Conservation (phyloP, 192 early-diverging fungal species). For the Podila horticola region DNA sequence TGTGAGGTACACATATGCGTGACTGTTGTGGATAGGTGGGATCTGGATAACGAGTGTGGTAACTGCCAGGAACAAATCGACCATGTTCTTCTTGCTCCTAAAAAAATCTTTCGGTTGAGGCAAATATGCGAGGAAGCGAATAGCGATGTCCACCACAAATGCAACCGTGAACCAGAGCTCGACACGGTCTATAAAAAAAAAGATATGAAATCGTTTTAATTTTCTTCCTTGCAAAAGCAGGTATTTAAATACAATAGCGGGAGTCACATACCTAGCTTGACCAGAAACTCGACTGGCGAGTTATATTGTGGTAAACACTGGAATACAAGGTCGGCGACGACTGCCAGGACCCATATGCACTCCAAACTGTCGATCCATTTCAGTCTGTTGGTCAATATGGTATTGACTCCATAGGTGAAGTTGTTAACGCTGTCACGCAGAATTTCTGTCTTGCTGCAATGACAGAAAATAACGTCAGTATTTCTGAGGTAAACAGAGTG, state of each 20-base stretch:
- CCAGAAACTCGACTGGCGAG: conserved; percentile 21
- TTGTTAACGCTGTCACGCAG: conserved; percentile 34
- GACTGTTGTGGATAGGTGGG: conserved; percentile 53
- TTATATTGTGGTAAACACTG: conserved; percentile 55
- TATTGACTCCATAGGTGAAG: conserved; percentile 18
- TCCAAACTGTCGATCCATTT: conserved; percentile 26
- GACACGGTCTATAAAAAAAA: conserved; percentile 33
- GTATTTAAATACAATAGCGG: neutral
- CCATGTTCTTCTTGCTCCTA: conserved; percentile 50
- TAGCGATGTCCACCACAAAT: conserved; percentile 59
- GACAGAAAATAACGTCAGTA: neutral
- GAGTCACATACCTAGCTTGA: conserved; percentile 33
- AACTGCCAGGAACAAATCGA: conserved; percentile 59
- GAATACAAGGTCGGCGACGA: conserved; percentile 61
- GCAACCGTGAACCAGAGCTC: conserved; percentile 61
- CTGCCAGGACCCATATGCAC: conserved; percentile 52
- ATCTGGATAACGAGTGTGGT: conserved; percentile 63
- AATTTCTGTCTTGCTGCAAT: conserved; percentile 22
- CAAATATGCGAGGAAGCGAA: conserved; percentile 51
- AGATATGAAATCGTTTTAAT: neutral
- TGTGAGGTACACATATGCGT: conserved; percentile 60
- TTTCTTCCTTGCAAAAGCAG: neutral
- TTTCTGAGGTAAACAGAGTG: no score
- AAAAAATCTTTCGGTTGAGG: conserved; percentile 54
- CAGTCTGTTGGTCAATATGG: conserved; percentile 7